Evolutionary conservation across 768 basidiomycete species (phyloP), one percentile per base, ranked within the genome.

Genomic region (Tubosaeta sp.): DNA sequence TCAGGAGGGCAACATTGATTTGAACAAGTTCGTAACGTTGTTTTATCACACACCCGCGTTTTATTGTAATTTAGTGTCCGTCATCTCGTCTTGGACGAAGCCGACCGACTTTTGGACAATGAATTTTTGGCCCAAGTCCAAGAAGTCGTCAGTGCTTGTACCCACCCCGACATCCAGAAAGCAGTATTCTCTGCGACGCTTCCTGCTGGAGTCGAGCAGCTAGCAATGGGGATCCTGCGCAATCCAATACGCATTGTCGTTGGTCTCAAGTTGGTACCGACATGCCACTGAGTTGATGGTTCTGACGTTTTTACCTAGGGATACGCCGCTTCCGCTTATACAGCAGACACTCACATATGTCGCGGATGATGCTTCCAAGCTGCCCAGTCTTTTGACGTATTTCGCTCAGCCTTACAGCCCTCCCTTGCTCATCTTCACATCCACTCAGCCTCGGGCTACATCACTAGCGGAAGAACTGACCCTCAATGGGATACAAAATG

Each of bases 141-240:
- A 72, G 95, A 94, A 67, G 84, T 98, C 46, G 70, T 94, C 12
- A 80, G 79, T 2, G 80, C 87, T 16, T 96, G 93, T 60, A 81
- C 81, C 1, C 74, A 86, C 63, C 66, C 80, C 3, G 67, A 72
- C 2, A 55, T 94, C 1, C 91, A 91, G 65, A 96, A 93, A 60
- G 87, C 88, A 2, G 84, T 97, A 18, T 93, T 98, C 67, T 94
- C 91, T 59, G 96, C 96, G 1, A 99, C 96, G 0, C 81, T 99
- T 39, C 95, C 95, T 16, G 84, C 90, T 11, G 82, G 84, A 10
- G 86, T 81, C 1, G 96, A 99, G 67, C 89, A 86, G 61, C 71
- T 93, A 24, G 93, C 93, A 0, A 84, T 93, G 81, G 77, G 77
- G 21, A 88, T 94, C 77, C 75, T 98, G 29, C 76, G 75, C 6